Percentiles rank a stretch among this genome's conserved stretches.
Evolutionary conservation across 306 rosid species (phyloP).

Genomic region (Castanea mollissima): DNA sequence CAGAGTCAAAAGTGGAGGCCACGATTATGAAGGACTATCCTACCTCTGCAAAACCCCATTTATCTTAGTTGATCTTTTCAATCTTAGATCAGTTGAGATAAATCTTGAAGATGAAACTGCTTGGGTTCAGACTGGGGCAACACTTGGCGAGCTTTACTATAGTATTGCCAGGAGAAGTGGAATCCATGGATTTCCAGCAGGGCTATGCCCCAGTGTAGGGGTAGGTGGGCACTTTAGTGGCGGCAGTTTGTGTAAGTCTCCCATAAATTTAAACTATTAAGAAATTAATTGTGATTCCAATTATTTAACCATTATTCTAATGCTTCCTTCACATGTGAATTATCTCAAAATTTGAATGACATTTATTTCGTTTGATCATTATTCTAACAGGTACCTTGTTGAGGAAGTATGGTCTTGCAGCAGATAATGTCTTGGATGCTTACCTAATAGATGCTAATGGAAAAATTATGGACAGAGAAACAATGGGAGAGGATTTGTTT

Average conservation of each 20-base stretch:
- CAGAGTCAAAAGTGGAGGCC: no score
- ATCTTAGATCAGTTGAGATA: no score
- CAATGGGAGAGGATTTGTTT: not conserved
- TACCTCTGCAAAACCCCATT: no score
- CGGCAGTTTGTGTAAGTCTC: constrained; percentile 36
- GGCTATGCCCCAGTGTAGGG: constrained; percentile 49
- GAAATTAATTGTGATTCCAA: no score
- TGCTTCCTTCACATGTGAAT: no score
- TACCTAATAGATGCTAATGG: constrained; percentile 37
- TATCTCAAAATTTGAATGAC: no score
- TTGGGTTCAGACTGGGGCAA: no score
- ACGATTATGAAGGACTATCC: no score
- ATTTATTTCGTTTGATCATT: no score
- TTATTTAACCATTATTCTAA: no score
- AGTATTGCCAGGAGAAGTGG: constrained; percentile 41
- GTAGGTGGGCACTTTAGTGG: constrained; percentile 63
- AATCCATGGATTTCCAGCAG: constrained; percentile 59
- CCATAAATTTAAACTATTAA: no score
- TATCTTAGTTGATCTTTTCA: constrained; percentile 34
- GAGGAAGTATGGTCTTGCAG: constrained; percentile 51
- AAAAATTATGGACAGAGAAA: constrained; percentile 27
- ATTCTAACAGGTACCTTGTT: constrained; percentile 17
- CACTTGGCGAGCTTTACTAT: constrained; percentile 52
- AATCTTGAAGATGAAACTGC: no score
- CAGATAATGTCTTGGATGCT: constrained; percentile 51